Percentiles rank a stretch among this genome's conserved stretches.
Conservation (phyloP, 23 red algal genomes). For the Agarophyton chilense region DNA sequence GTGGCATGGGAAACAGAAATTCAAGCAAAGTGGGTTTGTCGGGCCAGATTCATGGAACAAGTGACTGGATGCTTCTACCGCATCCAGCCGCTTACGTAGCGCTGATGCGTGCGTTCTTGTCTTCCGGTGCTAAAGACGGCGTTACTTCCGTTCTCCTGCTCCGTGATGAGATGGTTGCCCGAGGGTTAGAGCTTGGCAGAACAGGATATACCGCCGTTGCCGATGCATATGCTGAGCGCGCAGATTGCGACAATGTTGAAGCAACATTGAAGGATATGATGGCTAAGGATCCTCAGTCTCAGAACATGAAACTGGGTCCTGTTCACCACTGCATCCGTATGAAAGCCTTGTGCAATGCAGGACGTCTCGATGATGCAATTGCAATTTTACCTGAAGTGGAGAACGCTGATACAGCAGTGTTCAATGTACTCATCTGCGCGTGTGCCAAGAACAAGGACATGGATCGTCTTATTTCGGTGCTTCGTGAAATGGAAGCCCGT, state of each 20-base stretch:
- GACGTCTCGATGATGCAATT: constrained; percentile 62
- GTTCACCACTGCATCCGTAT: constrained; percentile 69
- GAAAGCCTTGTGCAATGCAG: constrained; percentile 56
- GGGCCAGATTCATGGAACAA: not conserved
- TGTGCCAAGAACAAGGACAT: constrained; percentile 55
- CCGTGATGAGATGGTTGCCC: constrained; percentile 71
- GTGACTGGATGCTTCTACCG: constrained; percentile 60
- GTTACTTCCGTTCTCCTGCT: constrained; percentile 35
- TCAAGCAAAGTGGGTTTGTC: not conserved
- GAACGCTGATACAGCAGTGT: constrained; percentile 62
- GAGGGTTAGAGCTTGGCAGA: constrained; percentile 48
- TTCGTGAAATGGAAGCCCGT: constrained; percentile 48
- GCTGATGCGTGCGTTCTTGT: constrained; percentile 61
- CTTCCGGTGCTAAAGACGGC: constrained; percentile 55
- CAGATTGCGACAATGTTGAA: constrained; percentile 49
- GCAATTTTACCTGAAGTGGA: constrained; percentile 57
- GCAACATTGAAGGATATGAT: constrained; percentile 59
- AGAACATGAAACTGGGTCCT: constrained; percentile 35
- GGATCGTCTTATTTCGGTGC: constrained; percentile 43
- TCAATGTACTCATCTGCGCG: constrained; percentile 51
- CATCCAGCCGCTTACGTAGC: constrained; percentile 60
- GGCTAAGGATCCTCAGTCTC: constrained; percentile 8
- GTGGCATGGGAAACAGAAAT: not conserved
- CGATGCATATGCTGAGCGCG: constrained; percentile 54
- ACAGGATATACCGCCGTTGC: constrained; percentile 64